Evolutionary conservation across 1,139 yeast genomes (phyloP).

Genomic region (Zygoascus hellenicus): DNA sequence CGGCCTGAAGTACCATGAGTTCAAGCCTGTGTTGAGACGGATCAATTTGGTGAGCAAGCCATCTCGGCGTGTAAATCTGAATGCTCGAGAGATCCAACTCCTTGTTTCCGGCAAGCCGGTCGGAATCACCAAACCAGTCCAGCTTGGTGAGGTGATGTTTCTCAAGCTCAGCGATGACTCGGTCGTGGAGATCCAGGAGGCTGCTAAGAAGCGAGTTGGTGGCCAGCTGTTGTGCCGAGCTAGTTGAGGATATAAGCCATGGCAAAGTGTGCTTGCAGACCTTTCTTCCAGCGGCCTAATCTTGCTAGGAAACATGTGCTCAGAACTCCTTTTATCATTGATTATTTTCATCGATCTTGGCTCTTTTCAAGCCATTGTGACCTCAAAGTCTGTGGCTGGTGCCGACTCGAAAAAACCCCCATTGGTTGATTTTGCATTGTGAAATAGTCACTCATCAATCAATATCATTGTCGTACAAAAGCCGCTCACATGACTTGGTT

Average conservation of each 20-base stretch:
- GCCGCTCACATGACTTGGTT: no score
- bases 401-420: no score
- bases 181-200: slow-evolving; percentile 78
- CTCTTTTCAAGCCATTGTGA: no score
- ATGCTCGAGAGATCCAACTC: slow-evolving; percentile 57
- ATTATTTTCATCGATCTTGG: neutral
- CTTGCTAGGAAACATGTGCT: neutral
- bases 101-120: slow-evolving; percentile 74
- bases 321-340: neutral
- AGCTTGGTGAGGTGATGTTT: slow-evolving; percentile 85
- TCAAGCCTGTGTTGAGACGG: slow-evolving; percentile 66
- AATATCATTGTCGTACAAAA: neutral
- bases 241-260: slow-evolving; percentile 35
- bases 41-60: slow-evolving; percentile 81
- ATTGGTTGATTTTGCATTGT: no score
- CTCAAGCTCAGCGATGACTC: slow-evolving; percentile 46
- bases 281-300: no score
- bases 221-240: slow-evolving; percentile 85
- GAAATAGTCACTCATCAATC: neutral
- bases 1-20: slow-evolving; percentile 80
- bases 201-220: slow-evolving; percentile 62
- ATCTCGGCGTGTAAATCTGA: slow-evolving; percentile 63
- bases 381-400: no score
- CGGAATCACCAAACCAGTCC: slow-evolving; percentile 71
- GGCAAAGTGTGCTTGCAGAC: no score